Evolutionary conservation across 257 asterid species (phyloP), one percentile per base, ranked within the genome.

Genomic region (Schizonepeta tenuifolia): DNA sequence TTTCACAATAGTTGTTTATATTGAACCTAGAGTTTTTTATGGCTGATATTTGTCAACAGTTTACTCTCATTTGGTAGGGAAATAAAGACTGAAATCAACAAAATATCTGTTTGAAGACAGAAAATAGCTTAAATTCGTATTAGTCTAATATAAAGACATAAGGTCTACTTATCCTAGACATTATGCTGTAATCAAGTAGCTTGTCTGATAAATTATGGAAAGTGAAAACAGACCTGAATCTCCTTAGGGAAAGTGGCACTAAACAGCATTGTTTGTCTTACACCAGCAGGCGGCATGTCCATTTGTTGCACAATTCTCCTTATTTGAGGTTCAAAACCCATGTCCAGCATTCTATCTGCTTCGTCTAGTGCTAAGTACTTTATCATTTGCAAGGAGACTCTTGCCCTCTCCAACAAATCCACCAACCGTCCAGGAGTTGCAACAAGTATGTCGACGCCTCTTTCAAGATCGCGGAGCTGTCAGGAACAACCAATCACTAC

Each of bases 221-320:
- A 44, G 15, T 68, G 66, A 71, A 71, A 77, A 71, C 67, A 59
- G 53, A 90, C 96, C 92, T 88, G 96, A 67, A 90, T 90, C 86
- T 90, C 94, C 80, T 86, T 90, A n/a, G 96, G 95, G 51, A 90
- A 90, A 51, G 96, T 90, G 68, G 95, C 95, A 51, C 96, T 90
- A 82, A 90, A 90, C 80, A 90, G 79, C 95, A 90, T 80, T 46
- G 96, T 90, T 71, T 88, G 95, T 71, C 96, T 75, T 24, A 76
- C 71, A 70, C 90, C 89, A 58, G 95, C 85, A 13, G 95, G 89
- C 21, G 96, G 92, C 95, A 88, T 90, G 88, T 85, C 95, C 89
- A 88, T 87, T 78, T 86, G 92, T 72, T 86, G 83, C 78, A 90
- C 96, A 63, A 90, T 90, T 81, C 82, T 90, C 86, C 96, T 86